These are phyloP conservation scores for Trapa incisa DNA, from an alignment of 345 rosid genomes.

Conservation along the genomic window DNA sequence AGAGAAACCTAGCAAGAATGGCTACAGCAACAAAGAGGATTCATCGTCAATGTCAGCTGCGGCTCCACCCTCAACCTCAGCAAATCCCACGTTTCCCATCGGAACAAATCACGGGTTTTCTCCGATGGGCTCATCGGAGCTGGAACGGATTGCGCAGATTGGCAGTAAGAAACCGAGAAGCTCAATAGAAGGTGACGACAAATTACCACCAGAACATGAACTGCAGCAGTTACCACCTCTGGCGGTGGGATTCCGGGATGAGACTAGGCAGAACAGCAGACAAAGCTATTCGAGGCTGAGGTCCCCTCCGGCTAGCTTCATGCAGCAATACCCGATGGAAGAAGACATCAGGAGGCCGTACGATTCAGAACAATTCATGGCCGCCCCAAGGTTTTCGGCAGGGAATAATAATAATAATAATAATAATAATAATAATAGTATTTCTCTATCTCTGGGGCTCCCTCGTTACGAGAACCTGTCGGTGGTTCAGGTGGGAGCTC, in stretches of 20 bases:
- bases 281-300: slow-evolving; percentile 10
- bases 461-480: slow-evolving; percentile 40
- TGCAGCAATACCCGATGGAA: slow-evolving; percentile 21
- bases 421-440: slow-evolving; percentile 23
- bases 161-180: slow-evolving; percentile 32
- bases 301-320: slow-evolving; percentile 2
- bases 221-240: slow-evolving; percentile 13
- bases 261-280: slow-evolving; percentile 16
- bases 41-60: slow-evolving; percentile 5
- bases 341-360: slow-evolving; percentile 27
- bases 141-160: slow-evolving; percentile 22
- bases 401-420: too few relatives aligned
- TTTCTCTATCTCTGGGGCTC: slow-evolving; percentile 59
- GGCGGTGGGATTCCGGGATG: slow-evolving; percentile 26
- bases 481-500: slow-evolving; percentile 5
- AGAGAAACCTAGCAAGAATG: slow-evolving; percentile 13
- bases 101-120: slow-evolving; percentile 21
- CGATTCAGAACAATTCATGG: slow-evolving; percentile 27
- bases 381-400: slow-evolving; percentile 17
- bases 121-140: slow-evolving; percentile 23
- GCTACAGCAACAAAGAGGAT: slow-evolving; percentile 6
- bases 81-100: slow-evolving; percentile 23
- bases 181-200: background rate
- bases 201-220: background rate
- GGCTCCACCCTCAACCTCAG: slow-evolving; percentile 17